These are phyloP conservation scores for Pseudogymnoascus sp. DNA, from an alignment of 2,329 filamentous ascomycete genomes.

Conservation along the genomic window DNA sequence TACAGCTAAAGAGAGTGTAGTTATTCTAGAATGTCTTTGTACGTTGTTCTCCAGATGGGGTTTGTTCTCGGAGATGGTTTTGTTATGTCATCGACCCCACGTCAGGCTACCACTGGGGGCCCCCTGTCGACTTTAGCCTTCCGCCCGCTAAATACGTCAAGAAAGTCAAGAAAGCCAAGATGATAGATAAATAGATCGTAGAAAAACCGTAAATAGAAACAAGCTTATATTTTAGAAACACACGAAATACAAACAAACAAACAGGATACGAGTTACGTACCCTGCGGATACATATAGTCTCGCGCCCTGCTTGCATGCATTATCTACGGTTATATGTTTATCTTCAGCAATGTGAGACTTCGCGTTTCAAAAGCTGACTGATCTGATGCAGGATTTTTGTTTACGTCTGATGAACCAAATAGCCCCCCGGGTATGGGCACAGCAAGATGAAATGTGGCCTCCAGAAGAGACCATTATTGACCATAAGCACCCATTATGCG, in stretches of 20 bases:
- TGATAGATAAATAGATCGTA: not conserved
- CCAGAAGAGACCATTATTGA: not conserved
- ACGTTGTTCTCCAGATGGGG: not conserved
- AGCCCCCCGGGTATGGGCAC: not conserved
- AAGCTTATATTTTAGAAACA: not conserved
- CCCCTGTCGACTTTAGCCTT: conserved; percentile 8
- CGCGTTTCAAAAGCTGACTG: not conserved
- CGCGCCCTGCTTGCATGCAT: not conserved
- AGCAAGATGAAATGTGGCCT: not conserved
- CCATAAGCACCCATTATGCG: not conserved
- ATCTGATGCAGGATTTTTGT: not conserved
- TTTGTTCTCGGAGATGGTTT: not conserved
- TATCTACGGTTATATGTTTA: not conserved
- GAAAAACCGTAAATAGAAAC: not conserved
- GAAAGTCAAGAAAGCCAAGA: not conserved
- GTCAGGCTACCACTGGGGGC: not conserved
- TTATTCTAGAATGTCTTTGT: conserved; percentile 1
- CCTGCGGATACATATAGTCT: not conserved
- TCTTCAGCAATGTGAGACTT: not conserved
- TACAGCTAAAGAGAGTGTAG: not conserved
- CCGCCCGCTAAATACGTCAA: conserved; percentile 9
- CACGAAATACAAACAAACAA: not conserved
- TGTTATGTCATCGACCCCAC: conserved; percentile 9
- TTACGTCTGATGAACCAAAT: not conserved
- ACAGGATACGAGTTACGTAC: not conserved